phyloP scores from a whole-genome alignment of 1,284 basidiomycete genomes.

The Ustilago loliicola region DNA sequence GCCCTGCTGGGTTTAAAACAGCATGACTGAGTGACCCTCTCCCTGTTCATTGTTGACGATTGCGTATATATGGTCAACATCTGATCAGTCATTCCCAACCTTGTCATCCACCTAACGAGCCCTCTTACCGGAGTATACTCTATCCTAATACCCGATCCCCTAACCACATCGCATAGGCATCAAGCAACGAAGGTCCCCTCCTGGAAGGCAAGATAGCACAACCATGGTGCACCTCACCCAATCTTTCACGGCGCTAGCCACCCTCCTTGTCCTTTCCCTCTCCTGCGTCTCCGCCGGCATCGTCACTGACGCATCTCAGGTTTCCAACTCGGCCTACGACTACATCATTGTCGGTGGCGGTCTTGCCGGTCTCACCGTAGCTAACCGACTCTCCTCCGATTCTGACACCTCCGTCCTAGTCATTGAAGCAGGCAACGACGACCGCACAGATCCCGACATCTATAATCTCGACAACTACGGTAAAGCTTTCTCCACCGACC shows the following conservation, averaged over 20 bases:
- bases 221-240: constrained; percentile 26
- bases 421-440: constrained; percentile 68
- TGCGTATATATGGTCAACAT: not conserved
- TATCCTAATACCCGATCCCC: not conserved
- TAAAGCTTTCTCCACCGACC: constrained; percentile 73
- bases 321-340: constrained; percentile 61
- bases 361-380: constrained; percentile 65
- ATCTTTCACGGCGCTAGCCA: constrained; percentile 25
- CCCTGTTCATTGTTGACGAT: not conserved
- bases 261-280: constrained; percentile 18
- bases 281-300: constrained; percentile 20
- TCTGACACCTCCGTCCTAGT: constrained; percentile 59
- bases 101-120: not conserved
- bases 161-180: not conserved
- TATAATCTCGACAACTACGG: constrained; percentile 71
- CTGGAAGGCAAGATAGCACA: not conserved
- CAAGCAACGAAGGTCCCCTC: not conserved
- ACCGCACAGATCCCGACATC: constrained; percentile 41
- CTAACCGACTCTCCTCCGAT: constrained; percentile 65
- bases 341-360: constrained; percentile 63
- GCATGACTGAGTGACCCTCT: not conserved
- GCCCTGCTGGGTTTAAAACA: not conserved
- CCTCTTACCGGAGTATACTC: not conserved
- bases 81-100: not conserved
- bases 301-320: constrained; percentile 20